Evolutionary conservation across 2,329 filamentous ascomycete genomes (phyloP).

Genomic region (Stachybotrys elegans): DNA sequence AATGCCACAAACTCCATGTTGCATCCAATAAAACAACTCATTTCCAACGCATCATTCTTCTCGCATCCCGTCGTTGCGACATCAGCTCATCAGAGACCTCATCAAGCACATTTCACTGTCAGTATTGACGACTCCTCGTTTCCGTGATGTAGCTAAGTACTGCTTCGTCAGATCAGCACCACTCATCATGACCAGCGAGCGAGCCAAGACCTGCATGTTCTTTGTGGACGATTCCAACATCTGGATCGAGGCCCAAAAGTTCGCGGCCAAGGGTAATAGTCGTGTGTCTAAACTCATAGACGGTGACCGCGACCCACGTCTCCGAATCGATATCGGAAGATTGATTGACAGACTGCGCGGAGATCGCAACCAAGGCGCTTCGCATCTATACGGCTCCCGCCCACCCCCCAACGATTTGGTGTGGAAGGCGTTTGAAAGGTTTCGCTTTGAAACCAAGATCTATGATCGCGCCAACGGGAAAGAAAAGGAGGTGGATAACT

Average conservation of each 20-base stretch:
- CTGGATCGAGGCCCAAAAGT: slow-evolving; percentile 18
- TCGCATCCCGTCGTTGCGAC: too few relatives aligned
- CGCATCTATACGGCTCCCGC: slow-evolving; percentile 18
- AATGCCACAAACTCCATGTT: too few relatives aligned
- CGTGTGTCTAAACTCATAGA: slow-evolving; percentile 16
- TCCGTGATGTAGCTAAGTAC: too few relatives aligned
- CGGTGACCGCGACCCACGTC: slow-evolving; percentile 14
- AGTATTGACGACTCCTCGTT: too few relatives aligned
- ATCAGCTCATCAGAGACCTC: too few relatives aligned
- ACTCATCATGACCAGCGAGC: slow-evolving; percentile 3
- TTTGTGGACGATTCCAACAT: slow-evolving; percentile 19
- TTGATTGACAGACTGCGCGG: slow-evolving; percentile 11
- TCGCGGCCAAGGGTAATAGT: slow-evolving; percentile 9
- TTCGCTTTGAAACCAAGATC: slow-evolving; percentile 13
- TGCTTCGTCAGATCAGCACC: too few relatives aligned
- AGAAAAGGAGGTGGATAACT: slow-evolving; percentile 21
- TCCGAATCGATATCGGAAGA: slow-evolving; percentile 13
- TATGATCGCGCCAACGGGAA: slow-evolving; percentile 13
- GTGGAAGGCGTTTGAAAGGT: slow-evolving; percentile 12
- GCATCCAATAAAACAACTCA: too few relatives aligned
- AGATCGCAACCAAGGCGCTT: slow-evolving; percentile 9
- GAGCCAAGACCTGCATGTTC: slow-evolving; percentile 12
- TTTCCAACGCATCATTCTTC: too few relatives aligned
- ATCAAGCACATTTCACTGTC: too few relatives aligned
- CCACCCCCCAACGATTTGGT: slow-evolving; percentile 18